Conservation (phyloP, 208 protist species). For the Trypanosoma rangeli region DNA sequence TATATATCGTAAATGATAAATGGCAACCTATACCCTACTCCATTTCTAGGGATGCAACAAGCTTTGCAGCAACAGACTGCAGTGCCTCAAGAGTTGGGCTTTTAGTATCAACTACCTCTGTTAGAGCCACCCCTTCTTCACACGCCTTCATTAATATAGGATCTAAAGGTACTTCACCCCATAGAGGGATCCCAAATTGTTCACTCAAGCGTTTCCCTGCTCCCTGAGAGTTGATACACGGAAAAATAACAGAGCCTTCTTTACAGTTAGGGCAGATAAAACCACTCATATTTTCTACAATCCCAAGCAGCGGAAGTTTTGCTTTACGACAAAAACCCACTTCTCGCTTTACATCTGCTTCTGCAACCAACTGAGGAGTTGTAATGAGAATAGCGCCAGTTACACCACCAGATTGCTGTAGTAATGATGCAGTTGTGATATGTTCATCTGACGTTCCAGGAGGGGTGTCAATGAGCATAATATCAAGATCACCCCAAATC, state of each 20-base stretch:
- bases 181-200: constrained; percentile 85
- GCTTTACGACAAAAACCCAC: constrained; percentile 98
- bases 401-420: constrained; percentile 82
- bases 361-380: constrained; percentile 98
- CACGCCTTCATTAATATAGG: constrained; percentile 90
- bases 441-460: constrained; percentile 99
- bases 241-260: constrained; percentile 92
- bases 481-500: constrained; percentile 97
- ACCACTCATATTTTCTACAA: constrained; percentile 99
- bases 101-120: constrained; percentile 39
- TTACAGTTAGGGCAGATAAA: constrained; percentile 96
- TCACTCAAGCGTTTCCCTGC: constrained; percentile 73
- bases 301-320: constrained; percentile 95
- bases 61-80: constrained; percentile 38
- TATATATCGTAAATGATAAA: constrained; percentile 6
- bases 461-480: constrained; percentile 99
- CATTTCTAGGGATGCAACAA: constrained; percentile 43
- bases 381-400: constrained; percentile 96
- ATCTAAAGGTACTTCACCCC: constrained; percentile 89
- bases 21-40: constrained; percentile 3
- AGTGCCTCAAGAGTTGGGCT: constrained; percentile 55
- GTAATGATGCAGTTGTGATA: constrained; percentile 94
- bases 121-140: constrained; percentile 80
- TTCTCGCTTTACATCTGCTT: constrained; percentile 98
- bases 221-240: constrained; percentile 46